Conservation (phyloP, 2,329 filamentous ascomycete species). For the Colletotrichum musicola region DNA sequence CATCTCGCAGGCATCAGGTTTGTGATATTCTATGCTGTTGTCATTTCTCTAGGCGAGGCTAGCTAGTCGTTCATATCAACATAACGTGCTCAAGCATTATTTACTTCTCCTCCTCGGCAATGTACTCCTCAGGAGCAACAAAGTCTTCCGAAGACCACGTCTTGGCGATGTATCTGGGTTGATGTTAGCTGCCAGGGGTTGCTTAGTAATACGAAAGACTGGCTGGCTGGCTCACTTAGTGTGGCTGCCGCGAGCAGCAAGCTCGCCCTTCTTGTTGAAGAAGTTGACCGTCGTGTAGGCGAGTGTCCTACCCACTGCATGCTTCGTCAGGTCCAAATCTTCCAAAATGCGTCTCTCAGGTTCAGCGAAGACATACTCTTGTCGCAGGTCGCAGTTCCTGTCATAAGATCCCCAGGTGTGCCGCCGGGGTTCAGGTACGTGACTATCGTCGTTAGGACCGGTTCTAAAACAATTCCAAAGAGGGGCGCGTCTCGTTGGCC, state of each 20-base stretch:
- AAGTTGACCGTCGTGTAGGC: slow-evolving; percentile 73
- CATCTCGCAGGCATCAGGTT: too few species aligned
- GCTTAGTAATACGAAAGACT: not conserved
- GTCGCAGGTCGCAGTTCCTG: slow-evolving; percentile 69
- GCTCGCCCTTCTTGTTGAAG: slow-evolving; percentile 68
- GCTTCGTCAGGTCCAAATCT: not conserved
- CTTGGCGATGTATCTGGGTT: slow-evolving; percentile 56
- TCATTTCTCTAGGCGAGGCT: too few species aligned
- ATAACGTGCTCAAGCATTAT: not conserved
- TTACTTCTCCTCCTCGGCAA: slow-evolving; percentile 46
- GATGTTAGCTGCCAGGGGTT: not conserved
- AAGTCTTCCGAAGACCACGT: slow-evolving; percentile 53
- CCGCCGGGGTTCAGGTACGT: slow-evolving; percentile 73
- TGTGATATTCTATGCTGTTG: too few species aligned
- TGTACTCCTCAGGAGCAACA: slow-evolving; percentile 51
- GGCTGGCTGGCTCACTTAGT: slow-evolving; percentile 65
- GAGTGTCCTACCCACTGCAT: slow-evolving; percentile 71
- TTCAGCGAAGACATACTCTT: slow-evolving; percentile 61
- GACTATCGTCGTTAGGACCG: slow-evolving; percentile 55
- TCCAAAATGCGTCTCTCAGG: too few species aligned
- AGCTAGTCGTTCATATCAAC: too few species aligned
- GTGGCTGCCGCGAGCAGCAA: slow-evolving; percentile 73
- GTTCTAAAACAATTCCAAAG: not conserved
- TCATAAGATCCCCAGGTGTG: slow-evolving; percentile 67
- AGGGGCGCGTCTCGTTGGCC: not conserved